These are phyloP conservation scores for Lactarius hengduanensis DNA, from an alignment of 768 basidiomycete genomes.

Conservation along the genomic window DNA sequence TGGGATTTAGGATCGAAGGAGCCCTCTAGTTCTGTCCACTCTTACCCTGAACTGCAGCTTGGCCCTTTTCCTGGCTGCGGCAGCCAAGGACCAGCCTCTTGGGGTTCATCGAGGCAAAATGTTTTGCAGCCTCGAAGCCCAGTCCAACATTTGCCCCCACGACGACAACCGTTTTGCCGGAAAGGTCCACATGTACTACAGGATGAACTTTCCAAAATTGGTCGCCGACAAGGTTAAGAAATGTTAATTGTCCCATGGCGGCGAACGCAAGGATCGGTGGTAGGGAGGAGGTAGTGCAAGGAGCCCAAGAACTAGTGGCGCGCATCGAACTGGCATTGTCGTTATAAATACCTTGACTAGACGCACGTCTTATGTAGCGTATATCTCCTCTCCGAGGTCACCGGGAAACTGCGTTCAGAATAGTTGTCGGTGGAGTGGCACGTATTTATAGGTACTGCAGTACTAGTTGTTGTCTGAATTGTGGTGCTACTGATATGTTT, in stretches of 20 bases:
- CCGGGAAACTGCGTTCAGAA: neutral
- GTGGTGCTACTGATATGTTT: neutral
- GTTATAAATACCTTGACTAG: neutral
- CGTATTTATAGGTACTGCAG: neutral
- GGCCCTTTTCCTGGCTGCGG: slow-evolving; percentile 20
- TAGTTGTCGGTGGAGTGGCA: neutral
- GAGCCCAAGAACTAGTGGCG: neutral
- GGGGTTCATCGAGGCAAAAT: slow-evolving; percentile 27
- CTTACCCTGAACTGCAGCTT: slow-evolving; percentile 21
- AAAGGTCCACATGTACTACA: slow-evolving; percentile 15
- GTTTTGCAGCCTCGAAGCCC: slow-evolving; percentile 27
- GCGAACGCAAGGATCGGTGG: neutral
- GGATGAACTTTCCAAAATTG: slow-evolving; percentile 20
- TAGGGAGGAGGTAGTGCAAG: neutral
- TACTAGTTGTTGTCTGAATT: neutral
- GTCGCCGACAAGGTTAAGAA: slow-evolving; percentile 9
- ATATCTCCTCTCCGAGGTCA: neutral
- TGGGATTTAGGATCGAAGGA: neutral
- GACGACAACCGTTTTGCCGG: slow-evolving; percentile 29
- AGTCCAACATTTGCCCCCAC: slow-evolving; percentile 28
- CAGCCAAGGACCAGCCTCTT: slow-evolving; percentile 25
- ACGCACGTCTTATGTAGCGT: neutral
- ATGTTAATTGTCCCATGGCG: slow-evolving; percentile 19
- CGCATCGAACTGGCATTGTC: neutral
- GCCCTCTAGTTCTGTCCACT: neutral